These are phyloP conservation scores for Chaetomidium leptoderma DNA, from an alignment of 495 filamentous ascomycete species.

Conservation along the genomic window DNA sequence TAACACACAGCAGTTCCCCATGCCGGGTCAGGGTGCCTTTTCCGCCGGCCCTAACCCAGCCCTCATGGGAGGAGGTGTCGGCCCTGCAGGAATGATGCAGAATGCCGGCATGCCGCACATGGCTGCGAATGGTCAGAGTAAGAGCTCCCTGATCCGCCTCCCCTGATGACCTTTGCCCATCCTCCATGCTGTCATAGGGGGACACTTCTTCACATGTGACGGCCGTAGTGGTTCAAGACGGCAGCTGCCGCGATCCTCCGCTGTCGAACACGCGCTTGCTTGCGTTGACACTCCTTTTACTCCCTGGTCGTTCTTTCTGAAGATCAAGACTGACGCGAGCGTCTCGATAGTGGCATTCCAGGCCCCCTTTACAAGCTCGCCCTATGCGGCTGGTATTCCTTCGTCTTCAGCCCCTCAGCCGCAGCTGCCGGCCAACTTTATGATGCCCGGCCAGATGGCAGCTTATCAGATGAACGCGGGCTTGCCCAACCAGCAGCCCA, in stretches of 20 bases:
- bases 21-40: slow-evolving; percentile 43
- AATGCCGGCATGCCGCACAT: slow-evolving; percentile 50
- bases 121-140: slow-evolving; percentile 50
- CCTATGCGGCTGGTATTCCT: slow-evolving; percentile 45
- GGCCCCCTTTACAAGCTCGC: slow-evolving; percentile 48
- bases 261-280: not conserved
- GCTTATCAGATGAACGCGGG: slow-evolving; percentile 38
- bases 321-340: slow-evolving; percentile 20
- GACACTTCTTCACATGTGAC: not conserved
- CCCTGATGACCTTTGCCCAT: not conserved
- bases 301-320: not conserved
- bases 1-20: slow-evolving; percentile 46
- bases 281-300: not conserved
- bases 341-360: slow-evolving; percentile 48
- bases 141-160: slow-evolving; percentile 25
- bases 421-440: slow-evolving; percentile 48
- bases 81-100: slow-evolving; percentile 53
- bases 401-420: slow-evolving; percentile 41
- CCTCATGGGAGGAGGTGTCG: slow-evolving; percentile 46
- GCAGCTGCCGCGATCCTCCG: slow-evolving; percentile 6
- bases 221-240: not conserved
- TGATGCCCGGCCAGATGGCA: slow-evolving; percentile 42
- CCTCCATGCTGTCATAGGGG: slow-evolving; percentile 17
- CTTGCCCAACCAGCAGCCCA: slow-evolving; percentile 38
- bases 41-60: slow-evolving; percentile 39